Conservation (phyloP, 2,329 filamentous ascomycete species). For the Aspergillus clavatus region DNA sequence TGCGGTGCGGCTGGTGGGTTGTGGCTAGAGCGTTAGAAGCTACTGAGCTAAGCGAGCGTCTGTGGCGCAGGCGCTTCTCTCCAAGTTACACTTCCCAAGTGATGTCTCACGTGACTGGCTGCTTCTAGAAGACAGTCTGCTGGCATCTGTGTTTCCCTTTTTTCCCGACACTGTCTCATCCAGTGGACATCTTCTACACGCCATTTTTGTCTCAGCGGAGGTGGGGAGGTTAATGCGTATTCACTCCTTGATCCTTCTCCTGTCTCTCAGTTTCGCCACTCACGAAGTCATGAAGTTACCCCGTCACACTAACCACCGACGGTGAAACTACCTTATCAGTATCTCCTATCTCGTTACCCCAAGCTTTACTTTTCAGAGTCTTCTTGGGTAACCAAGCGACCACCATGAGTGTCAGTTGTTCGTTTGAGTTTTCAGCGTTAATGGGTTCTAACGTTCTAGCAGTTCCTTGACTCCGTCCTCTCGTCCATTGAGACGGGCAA, state of each 20-base stretch:
- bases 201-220: neutral
- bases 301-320: conserved; percentile 35
- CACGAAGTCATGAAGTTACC: conserved; percentile 38
- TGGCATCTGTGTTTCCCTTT: conserved; percentile 9
- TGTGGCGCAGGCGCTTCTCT: conserved; percentile 23
- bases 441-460: conserved; percentile 17
- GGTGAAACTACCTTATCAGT: conserved; percentile 28
- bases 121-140: conserved; percentile 23
- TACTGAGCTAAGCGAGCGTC: conserved; percentile 32
- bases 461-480: conserved; percentile 51
- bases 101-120: conserved; percentile 23
- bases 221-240: neutral
- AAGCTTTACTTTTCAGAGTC: conserved; percentile 3
- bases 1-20: conserved; percentile 31
- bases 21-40: conserved; percentile 29
- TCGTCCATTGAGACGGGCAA: conserved; percentile 46
- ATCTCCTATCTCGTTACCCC: neutral
- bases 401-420: conserved; percentile 38
- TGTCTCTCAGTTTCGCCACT: neutral
- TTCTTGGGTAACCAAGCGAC: neutral
- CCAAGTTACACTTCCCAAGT: conserved; percentile 2
- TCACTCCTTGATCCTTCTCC: neutral
- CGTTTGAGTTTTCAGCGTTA: neutral
- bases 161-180: conserved; percentile 7
- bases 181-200: conserved; percentile 3